Percentiles rank a stretch among this genome's conserved stretches.
Conservation (phyloP, 257 asterid genomes). For the Primulina huaijiensis region DNA sequence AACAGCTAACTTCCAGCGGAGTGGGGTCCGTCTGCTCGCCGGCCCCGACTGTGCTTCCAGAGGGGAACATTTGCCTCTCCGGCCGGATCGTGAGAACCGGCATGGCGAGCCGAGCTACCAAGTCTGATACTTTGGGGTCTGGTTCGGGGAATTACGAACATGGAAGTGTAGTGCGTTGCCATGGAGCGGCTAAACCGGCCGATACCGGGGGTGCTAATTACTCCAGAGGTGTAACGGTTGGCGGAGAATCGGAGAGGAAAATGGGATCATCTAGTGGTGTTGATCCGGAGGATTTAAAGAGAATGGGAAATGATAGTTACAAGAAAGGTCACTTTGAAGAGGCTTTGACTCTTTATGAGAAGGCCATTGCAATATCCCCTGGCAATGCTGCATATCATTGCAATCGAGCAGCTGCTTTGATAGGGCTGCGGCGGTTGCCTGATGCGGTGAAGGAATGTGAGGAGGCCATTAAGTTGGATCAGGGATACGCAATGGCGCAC, state of each 20-base stretch:
- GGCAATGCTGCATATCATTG: constrained; percentile 68
- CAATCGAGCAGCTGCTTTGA: constrained; percentile 80
- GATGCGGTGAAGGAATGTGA: constrained; percentile 83
- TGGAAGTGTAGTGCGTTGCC: constrained; percentile 67
- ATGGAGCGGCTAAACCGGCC: constrained; percentile 34
- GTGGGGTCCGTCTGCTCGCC: constrained; percentile 49
- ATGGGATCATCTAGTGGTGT: constrained; percentile 24
- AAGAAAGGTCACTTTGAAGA: constrained; percentile 58
- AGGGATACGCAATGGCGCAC: constrained; percentile 73
- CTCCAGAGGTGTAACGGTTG: constrained; percentile 13
- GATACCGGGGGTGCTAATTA: background rate
- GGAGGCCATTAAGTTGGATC: constrained; percentile 87
- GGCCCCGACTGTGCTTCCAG: constrained; percentile 41
- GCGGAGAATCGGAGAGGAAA: constrained; percentile 31
- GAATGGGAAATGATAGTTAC: constrained; percentile 69
- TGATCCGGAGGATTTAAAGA: constrained; percentile 87
- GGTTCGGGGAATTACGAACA: constrained; percentile 63
- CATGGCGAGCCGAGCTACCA: constrained; percentile 43
- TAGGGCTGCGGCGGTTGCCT: constrained; percentile 50
- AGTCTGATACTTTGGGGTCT: constrained; percentile 52
- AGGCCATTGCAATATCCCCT: constrained; percentile 64
- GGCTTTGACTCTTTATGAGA: constrained; percentile 71
- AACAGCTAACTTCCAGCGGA: constrained; percentile 30
- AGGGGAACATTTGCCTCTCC: constrained; percentile 69
- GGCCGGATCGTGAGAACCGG: constrained; percentile 57